Base-by-base conservation (phyloP, 331 rosid species). In the Pyrus hybrid region DNA sequence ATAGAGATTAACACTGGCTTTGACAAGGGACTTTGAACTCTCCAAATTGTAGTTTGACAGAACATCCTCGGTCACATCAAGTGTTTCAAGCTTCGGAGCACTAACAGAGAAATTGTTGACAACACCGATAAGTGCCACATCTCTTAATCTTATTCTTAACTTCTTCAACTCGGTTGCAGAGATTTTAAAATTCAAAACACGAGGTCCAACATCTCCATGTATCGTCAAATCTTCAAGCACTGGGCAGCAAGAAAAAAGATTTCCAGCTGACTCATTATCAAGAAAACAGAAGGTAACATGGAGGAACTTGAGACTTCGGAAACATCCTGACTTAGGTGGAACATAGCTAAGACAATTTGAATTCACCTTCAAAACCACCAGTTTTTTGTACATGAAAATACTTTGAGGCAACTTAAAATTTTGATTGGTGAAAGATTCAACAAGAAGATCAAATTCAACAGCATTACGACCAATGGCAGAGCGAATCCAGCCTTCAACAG, bases 71-170 rank as follows among this genome's bases (percentile, higher is more conserved):
- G 3, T 1, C 22, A 72, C 23, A 32, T 47, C 43, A 69, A 69
- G 17, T 29, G 10, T 69, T 54, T 71, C 75, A 54, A 71, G 75
- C 63, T 71, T 71, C 16, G 41, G 61, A 18, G 73, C 73, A 56
- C 37, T 21, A 8, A 72, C 16, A n/a, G 9, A 14, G 22, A 54
- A 54, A 12, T 21, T 21, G 33, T 13, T 23, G 20, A 11, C 8
- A 26, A 9, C 9, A 62, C 2, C 6, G 4, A 13, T 2, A 13
- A 9, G 8, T 13, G 22, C 66, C 26, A 20, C 63, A 62, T 5
- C 64, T 22, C 8, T 12, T 23, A 60, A 60, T 10, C 33, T 62
- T 5, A 62, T 13, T 26, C 66, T 62, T 11, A 56, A 71, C 1
- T 4, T 56, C 66, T 54, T 71, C 28, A 71, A 65, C 35, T 71